Evolutionary conservation across 1,284 basidiomycete genomes (phyloP), one percentile per base, ranked within the genome.

Genomic region (Acaromyces ingoldii): DNA sequence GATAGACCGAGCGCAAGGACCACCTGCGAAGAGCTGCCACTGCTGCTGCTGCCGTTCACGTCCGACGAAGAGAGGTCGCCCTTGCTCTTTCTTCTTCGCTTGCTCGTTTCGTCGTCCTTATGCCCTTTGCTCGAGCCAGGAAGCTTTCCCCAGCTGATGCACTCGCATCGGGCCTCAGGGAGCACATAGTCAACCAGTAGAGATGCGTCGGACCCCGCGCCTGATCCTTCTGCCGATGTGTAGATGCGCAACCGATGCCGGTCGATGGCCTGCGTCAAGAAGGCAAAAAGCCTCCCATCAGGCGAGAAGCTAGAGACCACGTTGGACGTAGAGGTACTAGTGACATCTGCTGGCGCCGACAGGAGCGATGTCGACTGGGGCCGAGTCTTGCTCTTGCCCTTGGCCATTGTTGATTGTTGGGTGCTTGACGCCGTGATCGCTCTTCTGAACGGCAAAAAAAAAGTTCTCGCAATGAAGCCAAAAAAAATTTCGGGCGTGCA

Each of bases 231-330:
- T 3, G 83, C 81, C 70, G 84, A 80, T n/a, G n/a, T n/a, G 73
- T 84, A 85, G 41, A 87, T 79, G 58, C 84, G 83, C 51, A 87
- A 76, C 36, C 84, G 81, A 68, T 87, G 85, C 70, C 86, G 87
- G 78, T 87, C 85, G 43, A 87, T 80, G 4, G 85, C 81, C 19
- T 86, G 79, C 26, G 84, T 84, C 41, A 86, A 74, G 56, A 84
- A 80, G 1, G 84, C 84, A 70, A 86, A 86, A 47, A 83, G 77
- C 43, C 78, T 76, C 41, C 81, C 82, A 51, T 80, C 78, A 6
- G 81, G 80, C 13, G 85, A 85, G 72, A 86, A 87, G 7, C 83
- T 79, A 24, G 82, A 84, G 19, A 84, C 76, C 13, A 78, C 67
- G 21, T 79, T 74, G 19, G 80, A 70, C 49, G 77, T 70, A 21